phyloP scores from a whole-genome alignment of 2,329 filamentous ascomycete species.

The Apiospora pterosperma region DNA sequence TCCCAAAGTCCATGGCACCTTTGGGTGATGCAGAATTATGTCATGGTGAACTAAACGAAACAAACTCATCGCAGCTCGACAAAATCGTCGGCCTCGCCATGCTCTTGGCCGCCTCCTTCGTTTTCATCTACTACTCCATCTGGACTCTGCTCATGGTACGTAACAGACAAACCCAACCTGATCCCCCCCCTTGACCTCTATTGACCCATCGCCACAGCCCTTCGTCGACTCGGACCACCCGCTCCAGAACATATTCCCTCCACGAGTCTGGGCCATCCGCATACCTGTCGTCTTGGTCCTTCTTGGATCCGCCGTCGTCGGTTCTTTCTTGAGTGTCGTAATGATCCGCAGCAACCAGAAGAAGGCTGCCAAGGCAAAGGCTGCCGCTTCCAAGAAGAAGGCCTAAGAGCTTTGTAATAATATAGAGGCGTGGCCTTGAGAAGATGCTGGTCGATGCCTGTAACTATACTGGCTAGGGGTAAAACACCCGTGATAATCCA shows the following conservation, averaged over 20 bases:
- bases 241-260: constrained; percentile 91
- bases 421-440: not conserved
- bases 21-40: not conserved
- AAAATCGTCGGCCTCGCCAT: constrained; percentile 70
- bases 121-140: constrained; percentile 86
- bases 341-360: constrained; percentile 99
- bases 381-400: constrained; percentile 78
- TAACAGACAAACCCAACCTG: constrained; percentile 4
- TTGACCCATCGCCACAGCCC: constrained; percentile 57
- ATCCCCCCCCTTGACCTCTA: constrained; percentile 8
- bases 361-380: constrained; percentile 91
- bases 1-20: not conserved
- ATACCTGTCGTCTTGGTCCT: constrained; percentile 96
- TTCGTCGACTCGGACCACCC: constrained; percentile 95
- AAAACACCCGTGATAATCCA: not conserved
- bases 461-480: not conserved
- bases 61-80: constrained; percentile 74
- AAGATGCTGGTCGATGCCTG: not conserved
- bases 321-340: constrained; percentile 91
- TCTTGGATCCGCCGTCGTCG: constrained; percentile 87
- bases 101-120: constrained; percentile 62
- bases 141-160: constrained; percentile 96
- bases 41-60: not conserved
- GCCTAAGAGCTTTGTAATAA: constrained; percentile 43
- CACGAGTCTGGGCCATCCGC: constrained; percentile 97